These are phyloP conservation scores for Haplographium delicatum DNA, from an alignment of 495 filamentous ascomycete genomes.

Conservation along the genomic window DNA sequence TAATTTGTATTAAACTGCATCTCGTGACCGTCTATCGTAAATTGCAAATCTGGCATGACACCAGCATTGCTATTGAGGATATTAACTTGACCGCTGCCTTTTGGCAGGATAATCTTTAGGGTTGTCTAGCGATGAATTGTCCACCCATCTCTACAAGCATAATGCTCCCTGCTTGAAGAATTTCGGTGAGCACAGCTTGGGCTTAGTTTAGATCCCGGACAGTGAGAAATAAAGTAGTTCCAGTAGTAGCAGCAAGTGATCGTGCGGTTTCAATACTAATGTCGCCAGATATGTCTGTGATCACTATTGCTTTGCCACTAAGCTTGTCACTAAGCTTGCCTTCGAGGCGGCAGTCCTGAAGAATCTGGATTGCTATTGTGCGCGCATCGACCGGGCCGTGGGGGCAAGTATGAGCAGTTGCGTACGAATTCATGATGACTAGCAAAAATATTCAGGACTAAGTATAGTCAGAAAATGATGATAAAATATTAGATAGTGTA, in stretches of 20 bases:
- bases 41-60: slow-evolving; percentile 36
- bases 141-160: slow-evolving; percentile 34
- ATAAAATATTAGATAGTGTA: no score
- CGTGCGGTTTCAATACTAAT: slow-evolving; percentile 46
- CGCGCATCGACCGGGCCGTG: slow-evolving; percentile 48
- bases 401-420: slow-evolving; percentile 31
- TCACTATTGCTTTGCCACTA: slow-evolving; percentile 42
- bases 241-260: slow-evolving; percentile 40
- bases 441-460: no score
- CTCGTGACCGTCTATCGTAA: slow-evolving; percentile 53
- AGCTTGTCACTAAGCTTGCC: slow-evolving; percentile 39
- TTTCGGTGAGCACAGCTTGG: slow-evolving; percentile 26
- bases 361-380: slow-evolving; percentile 48
- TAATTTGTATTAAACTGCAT: slow-evolving; percentile 67
- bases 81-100: slow-evolving; percentile 33
- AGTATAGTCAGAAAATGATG: no score
- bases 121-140: slow-evolving; percentile 24
- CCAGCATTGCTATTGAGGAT: slow-evolving; percentile 57
- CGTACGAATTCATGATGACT: no score
- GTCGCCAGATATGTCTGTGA: slow-evolving; percentile 45
- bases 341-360: slow-evolving; percentile 41
- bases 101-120: slow-evolving; percentile 21
- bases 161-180: slow-evolving; percentile 23
- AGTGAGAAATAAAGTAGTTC: slow-evolving; percentile 39
- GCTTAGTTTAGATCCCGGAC: slow-evolving; percentile 38